A percentile compares a stretch with the other conserved stretches of the same genome.
Conservation (phyloP, 2,329 filamentous ascomycete genomes). For the Fusarium sororula region DNA sequence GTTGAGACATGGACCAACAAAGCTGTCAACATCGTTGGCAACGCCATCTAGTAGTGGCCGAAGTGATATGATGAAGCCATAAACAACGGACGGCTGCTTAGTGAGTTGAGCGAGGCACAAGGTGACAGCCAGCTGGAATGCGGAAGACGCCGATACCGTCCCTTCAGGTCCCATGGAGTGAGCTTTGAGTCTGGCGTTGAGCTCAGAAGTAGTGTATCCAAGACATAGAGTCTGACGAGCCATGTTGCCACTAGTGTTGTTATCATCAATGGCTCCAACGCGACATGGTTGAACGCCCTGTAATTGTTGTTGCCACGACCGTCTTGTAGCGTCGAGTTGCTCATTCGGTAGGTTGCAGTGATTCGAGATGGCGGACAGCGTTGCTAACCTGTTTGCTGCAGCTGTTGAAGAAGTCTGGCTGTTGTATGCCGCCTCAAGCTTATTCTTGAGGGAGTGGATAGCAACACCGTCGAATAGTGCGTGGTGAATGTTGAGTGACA, state of each 20-base stretch:
- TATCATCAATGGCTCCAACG: background rate
- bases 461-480: slow-evolving; percentile 18
- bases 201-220: background rate
- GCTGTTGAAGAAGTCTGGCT: accelerated
- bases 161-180: background rate
- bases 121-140: slow-evolving; percentile 11
- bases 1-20: slow-evolving; percentile 20
- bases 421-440: background rate
- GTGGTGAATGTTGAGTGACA: slow-evolving; percentile 15
- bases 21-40: background rate
- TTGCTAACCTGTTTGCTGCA: background rate
- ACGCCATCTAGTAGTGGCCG: background rate
- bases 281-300: background rate
- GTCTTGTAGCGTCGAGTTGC: background rate
- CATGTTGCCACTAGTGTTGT: background rate
- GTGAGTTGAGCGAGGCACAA: slow-evolving; percentile 12
- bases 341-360: background rate
- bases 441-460: background rate
- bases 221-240: background rate
- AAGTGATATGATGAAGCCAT: slow-evolving; percentile 24
- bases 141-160: background rate
- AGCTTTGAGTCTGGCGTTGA: slow-evolving; percentile 2
- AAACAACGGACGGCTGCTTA: background rate
- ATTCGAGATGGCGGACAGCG: background rate
- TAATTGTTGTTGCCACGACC: background rate